Conservation (phyloP, 345 rosid species). For the Angophora floribunda region DNA sequence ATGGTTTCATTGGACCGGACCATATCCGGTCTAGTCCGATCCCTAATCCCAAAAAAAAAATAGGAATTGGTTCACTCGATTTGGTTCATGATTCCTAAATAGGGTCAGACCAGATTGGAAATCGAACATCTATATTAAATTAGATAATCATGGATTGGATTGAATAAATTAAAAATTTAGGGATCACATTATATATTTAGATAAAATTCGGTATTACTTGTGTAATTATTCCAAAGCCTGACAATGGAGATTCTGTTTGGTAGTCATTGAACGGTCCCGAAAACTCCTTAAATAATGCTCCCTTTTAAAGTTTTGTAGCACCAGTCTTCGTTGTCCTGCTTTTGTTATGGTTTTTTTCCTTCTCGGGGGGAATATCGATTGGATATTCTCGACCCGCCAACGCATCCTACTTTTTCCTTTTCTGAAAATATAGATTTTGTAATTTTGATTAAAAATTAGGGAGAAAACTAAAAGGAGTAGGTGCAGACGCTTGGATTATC, state of each 20-base stretch:
- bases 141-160: background rate
- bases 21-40: no score
- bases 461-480: background rate
- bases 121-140: no score
- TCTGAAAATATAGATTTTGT: background rate
- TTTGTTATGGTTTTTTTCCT: background rate
- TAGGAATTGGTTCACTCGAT: no score
- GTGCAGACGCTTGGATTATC: background rate
- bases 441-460: background rate
- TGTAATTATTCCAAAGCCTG: background rate
- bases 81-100: no score
- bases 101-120: no score
- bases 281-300: background rate
- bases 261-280: background rate
- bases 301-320: background rate
- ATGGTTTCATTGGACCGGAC: no score
- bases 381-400: background rate
- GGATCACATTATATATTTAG: background rate
- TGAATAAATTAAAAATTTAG: no score
- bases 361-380: background rate
- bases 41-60: no score
- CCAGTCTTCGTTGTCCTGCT: background rate
- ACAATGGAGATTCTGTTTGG: background rate
- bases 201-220: background rate
- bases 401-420: background rate